Evolutionary conservation across 2,329 filamentous ascomycete species (phyloP).

Genomic region (Aureobasidium melanogenum): DNA sequence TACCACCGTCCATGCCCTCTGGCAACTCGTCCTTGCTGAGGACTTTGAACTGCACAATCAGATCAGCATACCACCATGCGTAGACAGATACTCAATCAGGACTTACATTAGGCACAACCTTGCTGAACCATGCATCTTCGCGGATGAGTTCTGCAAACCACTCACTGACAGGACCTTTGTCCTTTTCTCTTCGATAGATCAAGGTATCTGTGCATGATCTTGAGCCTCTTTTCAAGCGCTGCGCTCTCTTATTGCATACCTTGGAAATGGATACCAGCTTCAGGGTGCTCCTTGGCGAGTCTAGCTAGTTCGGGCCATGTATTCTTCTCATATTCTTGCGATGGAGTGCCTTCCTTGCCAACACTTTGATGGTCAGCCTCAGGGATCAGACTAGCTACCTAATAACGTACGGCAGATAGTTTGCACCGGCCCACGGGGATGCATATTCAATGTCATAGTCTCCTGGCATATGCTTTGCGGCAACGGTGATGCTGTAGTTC

Average conservation of each 20-base stretch:
- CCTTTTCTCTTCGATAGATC: conserved; percentile 54
- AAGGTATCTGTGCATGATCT: conserved; percentile 33
- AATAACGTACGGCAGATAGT: conserved; percentile 49
- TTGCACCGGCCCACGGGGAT: conserved; percentile 82
- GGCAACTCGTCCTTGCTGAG: conserved; percentile 39
- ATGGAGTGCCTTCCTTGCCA: conserved; percentile 30
- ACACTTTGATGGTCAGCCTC: conserved; percentile 22
- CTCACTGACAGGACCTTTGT: conserved; percentile 45
- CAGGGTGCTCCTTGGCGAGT: conserved; percentile 52
- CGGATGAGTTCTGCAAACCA: conserved; percentile 58
- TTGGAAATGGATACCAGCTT: conserved; percentile 75
- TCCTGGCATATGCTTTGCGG: conserved; percentile 86
- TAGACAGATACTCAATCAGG: neutral
- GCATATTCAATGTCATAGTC: conserved; percentile 89
- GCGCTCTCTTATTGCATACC: conserved; percentile 12
- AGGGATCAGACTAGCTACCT: neutral
- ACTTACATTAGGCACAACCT: conserved; percentile 58
- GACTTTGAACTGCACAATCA: conserved; percentile 23
- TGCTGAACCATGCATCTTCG: conserved; percentile 63
- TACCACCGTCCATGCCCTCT: conserved; percentile 59
- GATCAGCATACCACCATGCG: neutral
- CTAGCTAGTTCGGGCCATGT: conserved; percentile 38
- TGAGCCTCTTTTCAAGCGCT: neutral
- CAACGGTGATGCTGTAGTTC: conserved; percentile 55
- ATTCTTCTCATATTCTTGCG: conserved; percentile 33